Percentiles rank a stretch among this genome's conserved stretches.
Evolutionary conservation across 2,329 filamentous ascomycete species (phyloP).

Genomic region (Didymosphaeria variabile): DNA sequence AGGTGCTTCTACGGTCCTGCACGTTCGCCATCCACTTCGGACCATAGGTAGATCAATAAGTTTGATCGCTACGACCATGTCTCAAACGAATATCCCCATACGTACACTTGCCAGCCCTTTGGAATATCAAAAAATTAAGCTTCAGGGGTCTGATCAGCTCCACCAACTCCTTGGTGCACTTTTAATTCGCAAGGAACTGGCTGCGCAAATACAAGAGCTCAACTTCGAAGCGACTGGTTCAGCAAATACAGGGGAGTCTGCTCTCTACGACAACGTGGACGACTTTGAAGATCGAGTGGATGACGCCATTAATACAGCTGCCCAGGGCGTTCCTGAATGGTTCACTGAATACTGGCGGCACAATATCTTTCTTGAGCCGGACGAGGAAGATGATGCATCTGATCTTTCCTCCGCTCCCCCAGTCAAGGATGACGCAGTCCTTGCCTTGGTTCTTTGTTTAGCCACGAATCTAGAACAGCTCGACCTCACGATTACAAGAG

Average conservation of each 20-base stretch:
- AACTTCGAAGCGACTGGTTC: background rate
- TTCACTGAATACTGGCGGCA: background rate
- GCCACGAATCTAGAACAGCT: background rate
- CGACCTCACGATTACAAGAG: background rate
- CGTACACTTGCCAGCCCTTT: no score
- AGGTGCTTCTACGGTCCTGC: background rate
- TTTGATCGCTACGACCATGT: no score
- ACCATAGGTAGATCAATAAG: no score
- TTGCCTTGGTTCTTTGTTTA: background rate
- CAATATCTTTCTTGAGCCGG: no score
- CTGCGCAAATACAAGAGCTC: background rate
- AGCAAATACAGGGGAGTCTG: background rate
- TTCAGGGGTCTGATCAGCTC: background rate
- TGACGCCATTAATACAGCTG: no score
- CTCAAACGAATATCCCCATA: no score
- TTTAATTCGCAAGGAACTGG: background rate
- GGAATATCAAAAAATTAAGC: background rate
- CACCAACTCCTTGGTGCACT: background rate
- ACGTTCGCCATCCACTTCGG: no score
- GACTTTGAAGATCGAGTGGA: background rate
- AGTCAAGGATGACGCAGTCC: background rate
- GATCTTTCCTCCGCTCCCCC: background rate
- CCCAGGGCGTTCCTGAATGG: background rate
- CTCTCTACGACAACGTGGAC: background rate
- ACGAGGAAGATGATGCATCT: no score